These are phyloP conservation scores for Sporothrix inflata DNA, from an alignment of 2,329 filamentous ascomycete species.

Conservation along the genomic window DNA sequence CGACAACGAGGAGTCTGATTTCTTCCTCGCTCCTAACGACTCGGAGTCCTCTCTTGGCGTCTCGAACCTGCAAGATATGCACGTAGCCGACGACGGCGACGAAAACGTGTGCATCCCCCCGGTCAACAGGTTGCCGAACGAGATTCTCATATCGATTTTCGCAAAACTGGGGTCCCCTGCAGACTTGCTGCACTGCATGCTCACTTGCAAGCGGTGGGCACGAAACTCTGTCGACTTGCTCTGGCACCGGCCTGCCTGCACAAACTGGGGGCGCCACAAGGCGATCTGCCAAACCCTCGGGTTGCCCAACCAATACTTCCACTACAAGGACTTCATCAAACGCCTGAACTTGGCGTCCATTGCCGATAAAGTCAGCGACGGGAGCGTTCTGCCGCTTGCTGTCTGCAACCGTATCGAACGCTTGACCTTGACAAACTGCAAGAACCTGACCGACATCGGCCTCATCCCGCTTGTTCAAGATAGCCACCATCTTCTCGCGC, in stretches of 20 bases:
- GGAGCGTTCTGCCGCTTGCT: conserved; percentile 79
- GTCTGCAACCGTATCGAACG: conserved; percentile 91
- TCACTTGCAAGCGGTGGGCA: conserved; percentile 93
- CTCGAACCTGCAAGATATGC: conserved; percentile 75
- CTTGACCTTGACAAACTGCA: conserved; percentile 89
- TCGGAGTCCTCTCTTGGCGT: conserved; percentile 89
- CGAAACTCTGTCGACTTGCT: conserved; percentile 88
- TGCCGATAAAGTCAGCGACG: conserved; percentile 77
- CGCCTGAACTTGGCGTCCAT: conserved; percentile 86
- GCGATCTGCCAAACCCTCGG: conserved; percentile 80
- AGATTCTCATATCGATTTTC: conserved; percentile 93
- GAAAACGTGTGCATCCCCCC: conserved; percentile 65
- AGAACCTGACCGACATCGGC: conserved; percentile 79
- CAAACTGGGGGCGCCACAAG: conserved; percentile 78
- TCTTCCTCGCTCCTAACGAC: conserved; percentile 86
- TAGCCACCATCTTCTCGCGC: conserved; percentile 79
- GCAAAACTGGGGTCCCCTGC: conserved; percentile 74
- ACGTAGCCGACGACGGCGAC: conserved; percentile 59
- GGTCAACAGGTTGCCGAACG: conserved; percentile 83
- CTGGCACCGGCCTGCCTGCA: conserved; percentile 93
- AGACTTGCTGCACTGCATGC: conserved; percentile 86
- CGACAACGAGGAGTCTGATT: conserved; percentile 91
- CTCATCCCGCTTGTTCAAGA: conserved; percentile 77
- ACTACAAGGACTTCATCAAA: conserved; percentile 88
- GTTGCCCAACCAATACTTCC: conserved; percentile 75